These are phyloP conservation scores for Eragrostis curvula DNA, from an alignment of 176 grass and related monocot genomes.

Conservation along the genomic window DNA sequence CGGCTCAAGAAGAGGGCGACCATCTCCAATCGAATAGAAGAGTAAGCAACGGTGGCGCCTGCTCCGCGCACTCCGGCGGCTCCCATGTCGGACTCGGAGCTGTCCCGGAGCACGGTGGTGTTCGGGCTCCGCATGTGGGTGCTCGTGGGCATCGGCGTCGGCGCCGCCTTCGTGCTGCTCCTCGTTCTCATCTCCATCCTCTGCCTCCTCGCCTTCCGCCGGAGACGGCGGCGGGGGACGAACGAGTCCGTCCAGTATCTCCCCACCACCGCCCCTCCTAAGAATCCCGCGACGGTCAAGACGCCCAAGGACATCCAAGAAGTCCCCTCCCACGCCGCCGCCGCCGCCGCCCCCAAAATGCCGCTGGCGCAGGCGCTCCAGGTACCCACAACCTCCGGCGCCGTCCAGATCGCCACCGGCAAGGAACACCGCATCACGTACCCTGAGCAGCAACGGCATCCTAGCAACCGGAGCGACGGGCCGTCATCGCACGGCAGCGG, in stretches of 20 bases:
- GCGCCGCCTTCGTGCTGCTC: constrained; percentile 75
- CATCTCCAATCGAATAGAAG: not conserved
- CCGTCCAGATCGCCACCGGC: constrained; percentile 47
- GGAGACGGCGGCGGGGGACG: constrained; percentile 26
- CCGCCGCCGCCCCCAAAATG: constrained; percentile 25
- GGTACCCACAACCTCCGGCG: constrained; percentile 31
- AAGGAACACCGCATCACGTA: constrained; percentile 67
- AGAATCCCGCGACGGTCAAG: constrained; percentile 38
- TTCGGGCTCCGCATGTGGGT: constrained; percentile 86
- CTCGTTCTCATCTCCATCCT: constrained; percentile 69
- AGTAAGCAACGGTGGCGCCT: not conserved
- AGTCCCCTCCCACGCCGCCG: constrained; percentile 23
- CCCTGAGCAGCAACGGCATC: constrained; percentile 50
- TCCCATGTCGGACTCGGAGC: constrained; percentile 71
- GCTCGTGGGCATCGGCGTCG: constrained; percentile 69
- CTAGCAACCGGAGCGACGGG: constrained; percentile 51
- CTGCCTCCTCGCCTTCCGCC: constrained; percentile 63
- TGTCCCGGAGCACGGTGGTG: constrained; percentile 72
- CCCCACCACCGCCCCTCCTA: constrained; percentile 39
- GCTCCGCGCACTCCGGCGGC: constrained; percentile 22
- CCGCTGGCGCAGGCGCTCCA: constrained; percentile 47
- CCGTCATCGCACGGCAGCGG: constrained; percentile 62
- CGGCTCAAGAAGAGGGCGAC: constrained; percentile 1
- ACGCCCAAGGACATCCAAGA: constrained; percentile 55
- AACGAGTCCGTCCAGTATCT: constrained; percentile 26